Conservation (phyloP, 2,329 filamentous ascomycete genomes). For the Catunica adiposa region DNA sequence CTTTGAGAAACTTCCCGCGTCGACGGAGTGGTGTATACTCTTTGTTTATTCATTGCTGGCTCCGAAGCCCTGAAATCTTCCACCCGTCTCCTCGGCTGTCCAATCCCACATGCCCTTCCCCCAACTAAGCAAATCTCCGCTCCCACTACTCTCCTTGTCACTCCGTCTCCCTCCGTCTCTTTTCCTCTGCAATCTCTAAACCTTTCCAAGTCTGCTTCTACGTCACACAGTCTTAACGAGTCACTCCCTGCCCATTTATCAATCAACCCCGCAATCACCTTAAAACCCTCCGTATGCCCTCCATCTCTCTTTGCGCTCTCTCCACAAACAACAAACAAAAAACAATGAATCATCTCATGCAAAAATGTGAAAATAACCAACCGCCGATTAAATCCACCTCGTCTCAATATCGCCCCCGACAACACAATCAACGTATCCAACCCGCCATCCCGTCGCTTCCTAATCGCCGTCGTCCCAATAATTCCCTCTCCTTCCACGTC, state of each 20-base stretch:
- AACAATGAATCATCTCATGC: slow-evolving; percentile 52
- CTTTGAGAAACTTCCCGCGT: too few relatives aligned
- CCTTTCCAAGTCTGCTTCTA: slow-evolving; percentile 38
- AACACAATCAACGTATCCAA: slow-evolving; percentile 48
- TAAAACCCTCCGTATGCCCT: slow-evolving; percentile 45
- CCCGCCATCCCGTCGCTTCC: slow-evolving; percentile 28
- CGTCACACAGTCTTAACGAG: slow-evolving; percentile 37
- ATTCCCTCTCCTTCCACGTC: slow-evolving; percentile 34
- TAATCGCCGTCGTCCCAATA: slow-evolving; percentile 46
- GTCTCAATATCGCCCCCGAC: slow-evolving; percentile 40
- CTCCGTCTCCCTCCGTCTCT: neutral
- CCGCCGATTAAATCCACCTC: slow-evolving; percentile 39
- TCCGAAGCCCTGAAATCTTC: too few relatives aligned
- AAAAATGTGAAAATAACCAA: slow-evolving; percentile 48
- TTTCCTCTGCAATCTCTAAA: neutral
- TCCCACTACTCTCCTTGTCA: neutral
- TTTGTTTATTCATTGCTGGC: too few relatives aligned
- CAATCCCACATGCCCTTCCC: neutral
- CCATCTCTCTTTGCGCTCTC: slow-evolving; percentile 37
- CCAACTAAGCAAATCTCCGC: neutral
- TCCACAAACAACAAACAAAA: slow-evolving; percentile 45
- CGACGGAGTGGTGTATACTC: too few relatives aligned
- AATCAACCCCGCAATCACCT: slow-evolving; percentile 40
- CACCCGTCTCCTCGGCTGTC: too few relatives aligned
- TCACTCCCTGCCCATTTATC: slow-evolving; percentile 43